Evolutionary conservation across 73 alveolate species (phyloP).

Genomic region (Paramecium tetraurelia): DNA sequence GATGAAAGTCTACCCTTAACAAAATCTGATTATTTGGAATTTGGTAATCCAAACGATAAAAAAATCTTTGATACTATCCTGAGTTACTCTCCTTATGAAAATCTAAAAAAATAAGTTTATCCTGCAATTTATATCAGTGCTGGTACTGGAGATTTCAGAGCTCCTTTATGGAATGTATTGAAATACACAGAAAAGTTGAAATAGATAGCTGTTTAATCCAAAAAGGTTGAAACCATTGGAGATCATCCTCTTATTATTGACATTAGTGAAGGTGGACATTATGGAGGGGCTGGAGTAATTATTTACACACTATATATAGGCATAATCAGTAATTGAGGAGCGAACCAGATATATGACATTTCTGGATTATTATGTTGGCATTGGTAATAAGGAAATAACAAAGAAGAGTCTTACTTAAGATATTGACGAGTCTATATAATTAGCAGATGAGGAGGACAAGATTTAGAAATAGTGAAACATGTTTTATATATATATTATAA

Average conservation of each 20-base stretch:
- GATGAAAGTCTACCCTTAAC: slow-evolving; percentile 74
- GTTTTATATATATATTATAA: neutral
- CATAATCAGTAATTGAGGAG: slow-evolving; percentile 42
- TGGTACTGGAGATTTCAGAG: slow-evolving; percentile 78
- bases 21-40: slow-evolving; percentile 80
- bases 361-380: slow-evolving; percentile 51
- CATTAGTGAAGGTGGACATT: slow-evolving; percentile 52
- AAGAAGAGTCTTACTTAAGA: neutral
- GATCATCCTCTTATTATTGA: slow-evolving; percentile 40
- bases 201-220: slow-evolving; percentile 32
- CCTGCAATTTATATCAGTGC: slow-evolving; percentile 79
- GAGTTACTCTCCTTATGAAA: slow-evolving; percentile 86
- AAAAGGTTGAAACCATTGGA: slow-evolving; percentile 20
- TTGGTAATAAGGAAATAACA: slow-evolving; percentile 30
- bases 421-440: neutral
- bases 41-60: slow-evolving; percentile 82
- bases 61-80: slow-evolving; percentile 61
- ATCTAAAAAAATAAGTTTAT: slow-evolving; percentile 68
- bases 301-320: neutral
- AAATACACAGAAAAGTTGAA: slow-evolving; percentile 81
- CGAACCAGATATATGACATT: slow-evolving; percentile 56
- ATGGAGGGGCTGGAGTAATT: slow-evolving; percentile 53
- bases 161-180: slow-evolving; percentile 77
- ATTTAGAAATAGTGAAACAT: neutral
- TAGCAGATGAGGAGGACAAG: neutral